Base-by-base conservation (phyloP, 768 basidiomycete species). In the Clitopilus passeckerianus region DNA sequence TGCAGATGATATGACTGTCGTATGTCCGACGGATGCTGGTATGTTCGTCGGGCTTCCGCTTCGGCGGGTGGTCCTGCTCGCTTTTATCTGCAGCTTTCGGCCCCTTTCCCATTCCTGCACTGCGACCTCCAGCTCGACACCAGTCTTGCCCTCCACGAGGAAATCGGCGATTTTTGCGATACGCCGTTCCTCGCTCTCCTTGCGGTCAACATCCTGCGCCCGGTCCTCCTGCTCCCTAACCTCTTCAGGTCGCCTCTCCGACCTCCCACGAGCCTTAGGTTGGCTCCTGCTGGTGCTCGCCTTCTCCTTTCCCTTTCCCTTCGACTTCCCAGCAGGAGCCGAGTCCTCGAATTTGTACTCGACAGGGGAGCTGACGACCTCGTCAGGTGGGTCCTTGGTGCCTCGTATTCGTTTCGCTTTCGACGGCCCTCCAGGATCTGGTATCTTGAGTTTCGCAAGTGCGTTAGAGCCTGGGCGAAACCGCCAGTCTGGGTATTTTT, bases 401-500 rank as follows among this genome's bases (percentile, higher is more conserved):
- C 27, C 53, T 43, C 61, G 59, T 16, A 56, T 54, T 1, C 63
- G 63, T 37, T 61, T 59, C 22, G 60, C 52, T 57, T 33, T 61
- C 54, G 63, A 60, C 61, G 57, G 59, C 61, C 57, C 68, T 61
- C 53, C 65, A 59, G 55, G 69, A 57, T 74, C 76, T 61, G 75
- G 75, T 35, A 70, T 66, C 64, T 78, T 77, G 27, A 69, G 68
- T 61, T 77, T 74, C 5, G 71, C 73, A 44, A 74, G 68, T 43
- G 77, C 73, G 60, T 81, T 80, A 14, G 78, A 70, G 16, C 83
- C 85, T 4, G 88, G 89, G 54, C 87, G 80, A 70, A 91, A 93
- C 54, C 91, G 78, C 90, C 91, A 93, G 71, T 91, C 87, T 0
- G 90, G 90, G 68, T 91, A 91, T 59, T 82, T 78, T 54, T 77